Evolutionary conservation across 139 green algal genomes (phyloP), one percentile per base, ranked within the genome.

Genomic region (Pseudopediastrum boryanum): DNA sequence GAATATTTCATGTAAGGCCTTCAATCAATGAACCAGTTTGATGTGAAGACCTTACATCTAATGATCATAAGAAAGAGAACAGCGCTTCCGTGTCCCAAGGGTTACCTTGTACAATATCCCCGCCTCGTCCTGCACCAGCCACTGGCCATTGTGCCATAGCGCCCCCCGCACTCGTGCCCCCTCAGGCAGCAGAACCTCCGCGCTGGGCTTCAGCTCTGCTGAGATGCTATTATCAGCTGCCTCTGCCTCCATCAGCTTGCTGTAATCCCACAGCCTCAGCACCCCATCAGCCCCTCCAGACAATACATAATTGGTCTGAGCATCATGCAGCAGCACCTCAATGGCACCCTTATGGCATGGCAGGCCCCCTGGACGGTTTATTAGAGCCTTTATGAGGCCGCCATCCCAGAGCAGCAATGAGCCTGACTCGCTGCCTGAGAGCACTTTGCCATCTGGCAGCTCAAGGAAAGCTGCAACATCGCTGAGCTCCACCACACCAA

Each of bases 321-420:
- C 65, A 66, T 94, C 87, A 10, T 89, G 85, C 54, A 87, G 43
- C 58, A 95, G 67, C n/a, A 90, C 85, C 41, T 94, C 81, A 16
- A 95, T 77, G 23, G 83, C 43, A 3, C 90, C 93, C 39, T 89
- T 74, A 68, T 97, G 93, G 73, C 93, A 97, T 23, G 85, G 83
- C 75, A 61, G 50, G 9, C 77, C 80, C 31, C 64, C 79, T 21
- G 75, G 65, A 2, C 82, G 82, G 67, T 35, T 31, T 4, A 75
- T 62, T 4, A 75, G 29, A 25, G 46, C 80, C 84, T 95, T 93
- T 83, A 97, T 93, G 2, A 95, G 84, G 8, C 89, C 90, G 16
- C 88, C 92, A 67, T 92, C 87, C 93, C 93, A 97, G 59, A 96
- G 67, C 63, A 96, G 81, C 75, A 97, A 66, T 6, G 86, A 70